Evolutionary conservation across 495 filamentous ascomycete genomes (phyloP).

Genomic region (Alectoria sarmentosa): DNA sequence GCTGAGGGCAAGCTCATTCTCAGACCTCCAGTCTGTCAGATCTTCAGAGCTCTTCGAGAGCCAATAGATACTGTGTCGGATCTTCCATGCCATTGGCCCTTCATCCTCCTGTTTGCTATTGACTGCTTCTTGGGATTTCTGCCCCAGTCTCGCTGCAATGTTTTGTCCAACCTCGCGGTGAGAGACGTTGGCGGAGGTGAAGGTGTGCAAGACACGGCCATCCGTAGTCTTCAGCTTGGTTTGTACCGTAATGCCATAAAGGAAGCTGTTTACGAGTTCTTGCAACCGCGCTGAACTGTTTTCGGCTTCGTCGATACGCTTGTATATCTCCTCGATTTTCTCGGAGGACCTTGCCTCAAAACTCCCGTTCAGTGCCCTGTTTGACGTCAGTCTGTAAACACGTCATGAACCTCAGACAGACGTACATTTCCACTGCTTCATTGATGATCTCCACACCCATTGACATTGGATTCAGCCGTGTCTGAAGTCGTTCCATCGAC

Average conservation of each 20-base stretch:
- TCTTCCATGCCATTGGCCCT: not conserved
- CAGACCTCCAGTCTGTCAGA: not conserved
- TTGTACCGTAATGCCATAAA: not conserved
- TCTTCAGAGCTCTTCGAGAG: constrained; percentile 4
- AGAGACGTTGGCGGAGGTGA: not conserved
- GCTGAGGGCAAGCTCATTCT: not conserved
- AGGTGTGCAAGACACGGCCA: not conserved
- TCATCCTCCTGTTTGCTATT: not conserved
- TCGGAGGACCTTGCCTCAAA: not conserved
- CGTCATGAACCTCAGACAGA: not conserved
- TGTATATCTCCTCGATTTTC: not conserved
- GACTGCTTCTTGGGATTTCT: not conserved
- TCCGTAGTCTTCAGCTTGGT: not conserved
- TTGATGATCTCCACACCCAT: not conserved
- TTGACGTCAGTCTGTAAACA: not conserved
- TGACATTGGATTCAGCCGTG: not conserved
- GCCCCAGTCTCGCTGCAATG: not conserved
- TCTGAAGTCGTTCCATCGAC: not conserved
- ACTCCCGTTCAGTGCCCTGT: not conserved
- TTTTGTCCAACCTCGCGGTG: not conserved
- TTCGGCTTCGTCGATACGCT: not conserved
- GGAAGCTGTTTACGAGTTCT: not conserved
- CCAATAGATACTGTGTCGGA: constrained; percentile 3
- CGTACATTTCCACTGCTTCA: not conserved
- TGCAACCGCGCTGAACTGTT: not conserved